Conservation (phyloP, 768 basidiomycete species). For the Russula olivacea region DNA sequence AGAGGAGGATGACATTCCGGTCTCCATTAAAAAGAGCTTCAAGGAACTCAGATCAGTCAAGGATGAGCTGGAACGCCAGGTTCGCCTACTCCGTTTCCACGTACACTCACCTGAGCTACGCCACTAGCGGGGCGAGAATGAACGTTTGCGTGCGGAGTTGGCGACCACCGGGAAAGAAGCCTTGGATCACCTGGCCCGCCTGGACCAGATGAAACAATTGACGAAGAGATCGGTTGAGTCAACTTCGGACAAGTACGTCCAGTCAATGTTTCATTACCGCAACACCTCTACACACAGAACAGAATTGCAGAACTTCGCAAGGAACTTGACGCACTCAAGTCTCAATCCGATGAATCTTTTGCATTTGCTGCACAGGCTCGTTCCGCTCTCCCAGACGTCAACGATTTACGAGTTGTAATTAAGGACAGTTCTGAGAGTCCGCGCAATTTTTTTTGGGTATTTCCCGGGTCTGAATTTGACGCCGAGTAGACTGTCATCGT, state of each 20-base stretch:
- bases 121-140: conserved; percentile 18
- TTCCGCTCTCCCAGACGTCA: conserved; percentile 17
- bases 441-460: background rate
- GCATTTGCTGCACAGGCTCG: conserved; percentile 21
- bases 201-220: conserved; percentile 16
- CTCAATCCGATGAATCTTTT: conserved; percentile 23
- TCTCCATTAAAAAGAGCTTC: conserved; percentile 18
- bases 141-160: conserved; percentile 18
- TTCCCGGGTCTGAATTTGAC: background rate
- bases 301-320: conserved; percentile 20
- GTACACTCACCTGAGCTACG: background rate
- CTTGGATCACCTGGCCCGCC: conserved; percentile 5
- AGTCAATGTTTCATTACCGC: background rate
- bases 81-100: background rate
- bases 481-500: conserved; percentile 11
- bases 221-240: conserved; percentile 12
- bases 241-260: conserved; percentile 13
- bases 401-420: conserved; percentile 12
- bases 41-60: conserved; percentile 20
- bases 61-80: conserved; percentile 21
- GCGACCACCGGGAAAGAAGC: background rate
- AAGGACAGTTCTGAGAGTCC: conserved; percentile 18
- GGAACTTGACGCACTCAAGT: conserved; percentile 17
- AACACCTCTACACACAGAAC: background rate
- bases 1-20: conserved; percentile 14